Evolutionary conservation across 2,329 filamentous ascomycete species (phyloP).

Genomic region (Venturia nashicola): DNA sequence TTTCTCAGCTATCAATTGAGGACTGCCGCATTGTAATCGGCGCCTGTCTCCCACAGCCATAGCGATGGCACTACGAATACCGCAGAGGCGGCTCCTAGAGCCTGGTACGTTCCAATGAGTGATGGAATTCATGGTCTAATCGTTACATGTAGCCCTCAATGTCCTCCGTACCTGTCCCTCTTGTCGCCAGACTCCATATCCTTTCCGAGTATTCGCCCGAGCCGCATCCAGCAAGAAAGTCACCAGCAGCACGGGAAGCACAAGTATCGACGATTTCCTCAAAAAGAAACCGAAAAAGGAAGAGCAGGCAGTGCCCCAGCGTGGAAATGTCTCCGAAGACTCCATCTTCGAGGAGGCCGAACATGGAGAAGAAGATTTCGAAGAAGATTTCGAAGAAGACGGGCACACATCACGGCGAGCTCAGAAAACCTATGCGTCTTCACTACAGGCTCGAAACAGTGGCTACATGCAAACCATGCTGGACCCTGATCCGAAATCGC

Average conservation of each 20-base stretch:
- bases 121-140: neutral
- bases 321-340: constrained; percentile 28
- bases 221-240: neutral
- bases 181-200: neutral
- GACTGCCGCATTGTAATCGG: neutral
- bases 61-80: constrained; percentile 3
- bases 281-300: neutral
- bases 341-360: constrained; percentile 40
- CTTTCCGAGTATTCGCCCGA: neutral
- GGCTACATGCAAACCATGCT: constrained; percentile 49
- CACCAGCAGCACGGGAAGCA: neutral
- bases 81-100: constrained; percentile 3
- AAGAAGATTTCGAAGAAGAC: constrained; percentile 14
- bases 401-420: constrained; percentile 6
- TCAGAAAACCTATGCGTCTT: constrained; percentile 7
- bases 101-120: constrained; percentile 5
- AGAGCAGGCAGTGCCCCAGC: neutral
- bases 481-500: constrained; percentile 62
- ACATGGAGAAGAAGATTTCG: constrained; percentile 10
- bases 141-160: neutral
- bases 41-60: neutral
- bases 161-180: neutral
- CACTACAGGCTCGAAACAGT: constrained; percentile 26
- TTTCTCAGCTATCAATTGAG: neutral
- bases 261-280: neutral